Evolutionary conservation across 108 stramenopile species (phyloP).

Genomic region (Pseudonitzschia delicatissima): DNA sequence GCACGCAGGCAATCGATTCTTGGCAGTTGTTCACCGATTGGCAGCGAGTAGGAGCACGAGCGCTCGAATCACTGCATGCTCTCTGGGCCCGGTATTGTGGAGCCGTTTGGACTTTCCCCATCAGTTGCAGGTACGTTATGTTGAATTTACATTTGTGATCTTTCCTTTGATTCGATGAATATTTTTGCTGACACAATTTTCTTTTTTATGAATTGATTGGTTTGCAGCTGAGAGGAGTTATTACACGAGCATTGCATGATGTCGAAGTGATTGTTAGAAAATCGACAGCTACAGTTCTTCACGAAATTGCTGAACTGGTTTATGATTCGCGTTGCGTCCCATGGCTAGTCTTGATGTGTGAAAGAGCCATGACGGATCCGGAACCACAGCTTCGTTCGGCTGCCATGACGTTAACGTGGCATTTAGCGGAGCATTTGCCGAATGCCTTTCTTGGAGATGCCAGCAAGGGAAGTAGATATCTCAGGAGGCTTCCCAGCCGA

Average conservation of each 20-base stretch:
- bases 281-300: conserved; percentile 81
- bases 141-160: background rate
- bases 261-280: conserved; percentile 85
- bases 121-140: conserved; percentile 56
- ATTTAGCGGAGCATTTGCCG: conserved; percentile 87
- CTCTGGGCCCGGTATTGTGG: conserved; percentile 85
- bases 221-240: conserved; percentile 79
- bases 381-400: conserved; percentile 84
- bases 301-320: conserved; percentile 86
- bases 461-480: conserved; percentile 77
- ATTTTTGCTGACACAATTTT: background rate
- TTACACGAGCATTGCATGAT: conserved; percentile 88
- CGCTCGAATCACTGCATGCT: conserved; percentile 82
- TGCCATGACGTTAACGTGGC: conserved; percentile 89
- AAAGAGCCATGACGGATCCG: conserved; percentile 91
- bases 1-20: conserved; percentile 76
- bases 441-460: conserved; percentile 89
- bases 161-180: background rate
- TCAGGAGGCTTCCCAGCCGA: conserved; percentile 74
- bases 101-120: conserved; percentile 86
- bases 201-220: background rate
- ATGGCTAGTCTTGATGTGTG: conserved; percentile 90
- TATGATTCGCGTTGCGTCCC: conserved; percentile 80
- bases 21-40: conserved; percentile 83
- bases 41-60: conserved; percentile 83